Evolutionary conservation across 2,329 filamentous ascomycete genomes (phyloP).

Genomic region (Dactylellina haptotyla): DNA sequence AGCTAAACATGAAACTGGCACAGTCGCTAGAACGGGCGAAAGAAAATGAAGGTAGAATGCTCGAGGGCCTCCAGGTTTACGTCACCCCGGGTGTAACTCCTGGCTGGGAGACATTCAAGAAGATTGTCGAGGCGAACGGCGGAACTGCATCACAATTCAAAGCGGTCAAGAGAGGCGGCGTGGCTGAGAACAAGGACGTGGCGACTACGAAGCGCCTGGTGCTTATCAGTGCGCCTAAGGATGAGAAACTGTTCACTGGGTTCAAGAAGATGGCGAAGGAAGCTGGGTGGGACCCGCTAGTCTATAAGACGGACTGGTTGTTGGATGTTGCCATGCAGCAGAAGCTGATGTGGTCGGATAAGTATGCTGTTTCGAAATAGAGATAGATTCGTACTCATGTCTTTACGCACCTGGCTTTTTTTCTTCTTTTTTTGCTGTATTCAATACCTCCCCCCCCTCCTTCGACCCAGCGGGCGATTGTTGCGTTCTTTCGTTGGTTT

Average conservation of each 20-base stretch:
- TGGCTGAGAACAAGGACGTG: conserved; percentile 46
- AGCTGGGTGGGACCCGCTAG: conserved; percentile 79
- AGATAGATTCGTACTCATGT: conserved; percentile 59
- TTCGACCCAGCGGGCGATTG: too few relatives aligned
- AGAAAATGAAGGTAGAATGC: conserved; percentile 78
- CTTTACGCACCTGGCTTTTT: conserved; percentile 3
- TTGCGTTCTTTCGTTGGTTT: background rate
- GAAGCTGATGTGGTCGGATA: conserved; percentile 74
- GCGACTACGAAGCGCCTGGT: conserved; percentile 55
- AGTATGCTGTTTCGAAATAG: conserved; percentile 65
- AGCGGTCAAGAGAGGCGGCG: conserved; percentile 64
- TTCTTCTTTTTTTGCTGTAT: background rate
- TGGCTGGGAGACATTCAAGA: conserved; percentile 82
- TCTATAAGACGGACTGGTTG: conserved; percentile 89
- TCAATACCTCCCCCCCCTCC: too few relatives aligned
- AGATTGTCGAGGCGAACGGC: conserved; percentile 88
- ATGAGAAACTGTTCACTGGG: conserved; percentile 78
- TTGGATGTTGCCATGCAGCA: conserved; percentile 90
- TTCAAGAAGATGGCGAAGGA: conserved; percentile 82
- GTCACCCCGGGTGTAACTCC: conserved; percentile 83
- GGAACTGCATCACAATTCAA: conserved; percentile 69
- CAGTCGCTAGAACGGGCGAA: conserved; percentile 76
- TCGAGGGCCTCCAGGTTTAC: conserved; percentile 81
- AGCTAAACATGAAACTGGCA: conserved; percentile 74
- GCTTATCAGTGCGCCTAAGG: conserved; percentile 75